A percentile compares a stretch with the other conserved stretches of the same genome.
Conservation (phyloP, 768 basidiomycete species). For the Lactifluus echinatus region DNA sequence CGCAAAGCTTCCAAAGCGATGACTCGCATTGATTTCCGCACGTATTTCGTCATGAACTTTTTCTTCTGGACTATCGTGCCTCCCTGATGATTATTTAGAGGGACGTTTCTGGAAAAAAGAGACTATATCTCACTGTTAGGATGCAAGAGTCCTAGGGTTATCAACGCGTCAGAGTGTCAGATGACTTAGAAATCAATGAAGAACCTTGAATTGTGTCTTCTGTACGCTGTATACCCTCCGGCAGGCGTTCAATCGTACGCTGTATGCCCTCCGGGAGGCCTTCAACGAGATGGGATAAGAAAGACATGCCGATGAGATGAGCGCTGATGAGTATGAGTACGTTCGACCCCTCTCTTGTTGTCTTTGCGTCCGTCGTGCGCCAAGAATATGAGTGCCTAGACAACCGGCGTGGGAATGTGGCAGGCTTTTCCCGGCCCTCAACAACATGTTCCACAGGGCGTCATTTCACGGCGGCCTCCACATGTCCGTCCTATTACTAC, state of each 20-base stretch:
- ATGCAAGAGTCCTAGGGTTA: conserved; percentile 14
- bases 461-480: too few relatives aligned
- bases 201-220: conserved; percentile 20
- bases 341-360: too few relatives aligned
- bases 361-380: too few relatives aligned
- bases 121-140: conserved; percentile 17
- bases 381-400: too few relatives aligned
- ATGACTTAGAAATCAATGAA: not conserved
- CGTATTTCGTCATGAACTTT: conserved; percentile 61
- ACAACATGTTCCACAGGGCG: too few relatives aligned
- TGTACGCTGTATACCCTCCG: conserved; percentile 22
- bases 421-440: too few relatives aligned
- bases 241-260: conserved; percentile 19
- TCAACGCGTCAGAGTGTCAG: not conserved
- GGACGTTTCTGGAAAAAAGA: not conserved
- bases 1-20: conserved; percentile 86
- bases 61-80: conserved; percentile 74
- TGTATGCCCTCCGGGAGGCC: conserved; percentile 22
- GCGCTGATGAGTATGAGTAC: too few relatives aligned
- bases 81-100: conserved; percentile 28
- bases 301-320: conserved; percentile 14
- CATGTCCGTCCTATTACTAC: too few relatives aligned
- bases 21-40: conserved; percentile 62
- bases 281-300: conserved; percentile 14
- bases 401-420: too few relatives aligned